A percentile compares a stretch with the other conserved stretches of the same genome.
These are phyloP conservation scores for Albifimbria verrucaria DNA, from an alignment of 2,329 filamentous ascomycete species.

Conservation along the genomic window DNA sequence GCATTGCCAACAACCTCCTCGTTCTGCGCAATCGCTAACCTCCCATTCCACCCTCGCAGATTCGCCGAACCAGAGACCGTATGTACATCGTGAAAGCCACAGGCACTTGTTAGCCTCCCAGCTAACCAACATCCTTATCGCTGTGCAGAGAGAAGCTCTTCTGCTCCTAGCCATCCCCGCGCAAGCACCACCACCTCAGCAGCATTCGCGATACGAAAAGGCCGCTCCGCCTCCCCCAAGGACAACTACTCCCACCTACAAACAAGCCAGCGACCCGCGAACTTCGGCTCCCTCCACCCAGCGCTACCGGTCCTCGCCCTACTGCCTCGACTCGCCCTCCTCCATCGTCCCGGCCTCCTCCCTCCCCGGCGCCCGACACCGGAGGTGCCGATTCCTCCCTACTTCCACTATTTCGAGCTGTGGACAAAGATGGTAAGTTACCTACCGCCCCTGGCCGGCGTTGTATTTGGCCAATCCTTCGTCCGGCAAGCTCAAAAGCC, in stretches of 20 bases:
- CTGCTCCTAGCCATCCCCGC: background rate
- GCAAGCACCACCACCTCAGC: slow-evolving; percentile 16
- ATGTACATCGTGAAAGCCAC: slow-evolving; percentile 36
- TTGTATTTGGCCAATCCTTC: no score
- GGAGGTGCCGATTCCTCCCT: slow-evolving; percentile 66
- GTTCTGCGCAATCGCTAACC: slow-evolving; percentile 12
- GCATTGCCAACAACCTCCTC: slow-evolving; percentile 1
- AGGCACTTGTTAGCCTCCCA: slow-evolving; percentile 16
- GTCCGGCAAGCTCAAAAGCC: no score
- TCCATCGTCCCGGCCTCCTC: slow-evolving; percentile 59
- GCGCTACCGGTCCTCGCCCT: slow-evolving; percentile 38
- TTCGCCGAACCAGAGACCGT: slow-evolving; percentile 75
- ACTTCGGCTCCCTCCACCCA: slow-evolving; percentile 51
- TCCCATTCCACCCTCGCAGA: slow-evolving; percentile 33
- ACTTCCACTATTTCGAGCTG: slow-evolving; percentile 81
- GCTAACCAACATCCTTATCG: background rate
- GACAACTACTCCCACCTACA: slow-evolving; percentile 28
- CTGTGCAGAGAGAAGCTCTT: background rate
- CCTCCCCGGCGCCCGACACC: slow-evolving; percentile 54
- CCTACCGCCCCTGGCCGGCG: background rate
- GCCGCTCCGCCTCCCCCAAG: slow-evolving; percentile 33
- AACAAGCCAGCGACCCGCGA: slow-evolving; percentile 12
- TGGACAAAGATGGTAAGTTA: slow-evolving; percentile 76
- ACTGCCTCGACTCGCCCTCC: slow-evolving; percentile 49
- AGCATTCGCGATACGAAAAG: slow-evolving; percentile 45